Base-by-base conservation (phyloP, 2,329 filamentous ascomycete species). In the Ophiocordyceps camponoti-floridani region DNA sequence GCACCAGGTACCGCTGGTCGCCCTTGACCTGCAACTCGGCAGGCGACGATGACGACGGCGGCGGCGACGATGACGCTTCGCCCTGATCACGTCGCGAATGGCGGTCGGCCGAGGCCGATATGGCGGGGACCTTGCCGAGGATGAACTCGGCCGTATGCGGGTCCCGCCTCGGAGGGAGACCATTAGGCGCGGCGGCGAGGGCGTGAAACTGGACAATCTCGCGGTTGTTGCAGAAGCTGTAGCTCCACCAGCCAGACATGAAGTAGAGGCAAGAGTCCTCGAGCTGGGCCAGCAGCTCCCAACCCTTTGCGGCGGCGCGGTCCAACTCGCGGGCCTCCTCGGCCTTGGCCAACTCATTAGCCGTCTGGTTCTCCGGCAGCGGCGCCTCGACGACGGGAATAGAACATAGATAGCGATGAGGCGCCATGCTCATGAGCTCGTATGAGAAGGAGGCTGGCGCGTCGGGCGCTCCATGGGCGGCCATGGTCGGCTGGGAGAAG, bases 181-280 rank as follows among this genome's bases (percentile, higher is more conserved):
- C 79, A 47, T 79, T 77, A 41, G 76, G 72, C 16, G 63, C 63
- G 2, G 77, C 77, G 1, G 85, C 75, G 47, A 89, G 65, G 41
- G 86, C 85, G 59, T 95, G 88, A 62, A 93, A 95, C 62, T 95
- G 88, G 55, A 84, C 82, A 49, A 95, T 80, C 50, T 89, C 78
- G 49, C 80, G 73, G 57, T 84, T 84, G 64, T 94, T 91, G 68
- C 88, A 95, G 61, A 94, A 94, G 53, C 81, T 83, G 63, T 95
- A 95, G 56, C 83, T 91, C 88, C 88, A 95, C 88, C 88, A 95
- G 0, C 88, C 88, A 1, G 79, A 83, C 51, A 87, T 66, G 50
- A 70, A 76, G 65, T 89, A 94, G 50, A 95, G 74, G 60, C 88
- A 95, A 4, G 79, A 82, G 44, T 88, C 75, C 46, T 91, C 76